A percentile compares a stretch with the other conserved stretches of the same genome.
These are phyloP conservation scores for Oemleria cerasiformis DNA, from an alignment of 306 rosid genomes.

Conservation along the genomic window DNA sequence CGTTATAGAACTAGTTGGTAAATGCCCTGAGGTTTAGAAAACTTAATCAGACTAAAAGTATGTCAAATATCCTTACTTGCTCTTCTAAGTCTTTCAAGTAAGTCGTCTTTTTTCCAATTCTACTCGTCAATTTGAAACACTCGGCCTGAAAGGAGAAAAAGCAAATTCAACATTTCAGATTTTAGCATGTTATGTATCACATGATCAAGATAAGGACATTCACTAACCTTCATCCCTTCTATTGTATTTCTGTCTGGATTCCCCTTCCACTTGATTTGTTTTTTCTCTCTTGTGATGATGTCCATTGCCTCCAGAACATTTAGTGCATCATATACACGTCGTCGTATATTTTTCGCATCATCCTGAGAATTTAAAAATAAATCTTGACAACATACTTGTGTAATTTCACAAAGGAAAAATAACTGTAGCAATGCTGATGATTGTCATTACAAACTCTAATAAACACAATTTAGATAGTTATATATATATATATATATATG, in stretches of 20 bases:
- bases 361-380: constrained; percentile 9
- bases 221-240: constrained; percentile 30
- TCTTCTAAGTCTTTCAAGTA: constrained; percentile 38
- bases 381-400: background rate
- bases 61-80: constrained; percentile 24
- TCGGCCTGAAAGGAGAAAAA: constrained; percentile 21
- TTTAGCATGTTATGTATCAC: background rate
- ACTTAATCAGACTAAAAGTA: background rate
- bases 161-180: background rate
- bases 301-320: constrained; percentile 40
- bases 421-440: background rate
- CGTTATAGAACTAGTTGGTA: background rate
- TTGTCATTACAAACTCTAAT: background rate
- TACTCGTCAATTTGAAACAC: constrained; percentile 10
- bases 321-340: constrained; percentile 38
- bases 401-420: background rate
- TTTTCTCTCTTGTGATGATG: constrained; percentile 34
- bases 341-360: constrained; percentile 33
- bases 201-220: background rate
- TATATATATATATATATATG: background rate
- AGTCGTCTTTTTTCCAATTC: constrained; percentile 23
- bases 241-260: constrained; percentile 10
- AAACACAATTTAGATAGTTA: background rate
- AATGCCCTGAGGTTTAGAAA: background rate
- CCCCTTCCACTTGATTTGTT: constrained; percentile 39